A percentile compares a stretch with the other conserved stretches of the same genome.
These are phyloP conservation scores for Tricholoma furcatifolium DNA, from an alignment of 768 basidiomycete species.

Conservation along the genomic window DNA sequence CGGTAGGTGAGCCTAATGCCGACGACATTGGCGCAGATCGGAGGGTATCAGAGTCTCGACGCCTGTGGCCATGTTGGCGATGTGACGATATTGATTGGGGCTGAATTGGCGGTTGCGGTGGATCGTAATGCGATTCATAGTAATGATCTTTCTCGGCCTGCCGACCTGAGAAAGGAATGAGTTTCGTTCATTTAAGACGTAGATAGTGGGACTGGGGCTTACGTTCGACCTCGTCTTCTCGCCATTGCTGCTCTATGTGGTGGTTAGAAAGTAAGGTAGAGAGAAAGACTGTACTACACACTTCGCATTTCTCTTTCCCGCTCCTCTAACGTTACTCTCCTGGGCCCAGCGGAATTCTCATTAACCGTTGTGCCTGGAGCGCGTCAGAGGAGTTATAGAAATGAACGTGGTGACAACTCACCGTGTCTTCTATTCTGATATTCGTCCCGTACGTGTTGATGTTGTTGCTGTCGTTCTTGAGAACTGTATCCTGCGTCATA, in stretches of 20 bases:
- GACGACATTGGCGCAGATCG: slow-evolving; percentile 44
- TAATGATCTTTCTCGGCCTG: slow-evolving; percentile 18
- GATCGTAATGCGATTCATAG: slow-evolving; percentile 11
- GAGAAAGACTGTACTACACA: not conserved
- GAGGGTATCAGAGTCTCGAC: slow-evolving; percentile 77
- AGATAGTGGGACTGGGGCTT: slow-evolving; percentile 15
- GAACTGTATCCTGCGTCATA: slow-evolving; percentile 28
- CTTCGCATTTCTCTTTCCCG: slow-evolving; percentile 30
- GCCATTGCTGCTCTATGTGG: slow-evolving; percentile 31
- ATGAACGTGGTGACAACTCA: slow-evolving; percentile 15
- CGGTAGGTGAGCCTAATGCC: slow-evolving; percentile 52
- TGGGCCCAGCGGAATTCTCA: slow-evolving; percentile 31
- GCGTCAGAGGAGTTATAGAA: not conserved
- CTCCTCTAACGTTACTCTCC: slow-evolving; percentile 37
- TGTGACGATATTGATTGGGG: slow-evolving; percentile 41
- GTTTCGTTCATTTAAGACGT: not conserved
- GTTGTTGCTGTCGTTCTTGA: slow-evolving; percentile 27
- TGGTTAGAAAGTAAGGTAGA: not conserved
- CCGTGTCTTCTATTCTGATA: slow-evolving; percentile 34
- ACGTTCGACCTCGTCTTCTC: slow-evolving; percentile 44
- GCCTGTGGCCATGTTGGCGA: slow-evolving; percentile 48
- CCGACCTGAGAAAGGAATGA: slow-evolving; percentile 8
- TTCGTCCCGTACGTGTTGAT: slow-evolving; percentile 36
- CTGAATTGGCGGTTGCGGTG: slow-evolving; percentile 17
- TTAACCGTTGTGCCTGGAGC: slow-evolving; percentile 15